Evolutionary conservation across 2,329 filamentous ascomycete species (phyloP).

Genomic region (Colletotrichum sp.): DNA sequence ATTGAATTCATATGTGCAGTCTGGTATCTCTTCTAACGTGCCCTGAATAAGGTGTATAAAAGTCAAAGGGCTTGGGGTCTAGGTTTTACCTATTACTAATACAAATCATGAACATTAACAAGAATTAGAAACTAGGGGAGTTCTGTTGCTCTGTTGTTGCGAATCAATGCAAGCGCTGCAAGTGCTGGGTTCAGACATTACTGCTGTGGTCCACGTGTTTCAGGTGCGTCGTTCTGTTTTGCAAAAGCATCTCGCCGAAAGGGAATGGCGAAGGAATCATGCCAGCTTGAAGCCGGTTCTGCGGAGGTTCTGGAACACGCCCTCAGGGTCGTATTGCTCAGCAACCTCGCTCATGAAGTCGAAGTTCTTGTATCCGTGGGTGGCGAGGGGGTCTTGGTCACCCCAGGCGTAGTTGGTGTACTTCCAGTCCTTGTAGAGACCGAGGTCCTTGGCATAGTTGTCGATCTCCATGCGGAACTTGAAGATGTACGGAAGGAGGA

Average conservation of each 20-base stretch:
- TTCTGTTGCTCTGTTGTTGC: neutral
- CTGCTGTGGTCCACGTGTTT: neutral
- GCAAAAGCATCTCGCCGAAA: neutral
- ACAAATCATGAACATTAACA: neutral
- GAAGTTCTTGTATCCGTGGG: constrained; percentile 42
- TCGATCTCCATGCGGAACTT: constrained; percentile 29
- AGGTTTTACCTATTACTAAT: neutral
- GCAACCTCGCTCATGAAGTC: constrained; percentile 31
- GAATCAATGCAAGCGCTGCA: neutral
- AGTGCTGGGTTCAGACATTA: neutral
- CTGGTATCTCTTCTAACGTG: neutral
- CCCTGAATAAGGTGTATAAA: neutral
- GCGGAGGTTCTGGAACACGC: constrained; percentile 37
- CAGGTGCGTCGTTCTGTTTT: neutral
- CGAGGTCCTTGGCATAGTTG: constrained; percentile 29
- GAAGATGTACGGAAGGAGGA: constrained; percentile 33
- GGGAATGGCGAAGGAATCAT: neutral
- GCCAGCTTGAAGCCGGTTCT: constrained; percentile 29
- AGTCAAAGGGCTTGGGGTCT: neutral
- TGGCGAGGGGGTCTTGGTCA: constrained; percentile 40
- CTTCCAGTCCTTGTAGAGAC: constrained; percentile 36
- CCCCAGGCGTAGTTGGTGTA: constrained; percentile 50
- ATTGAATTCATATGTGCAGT: neutral
- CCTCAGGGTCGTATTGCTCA: constrained; percentile 35
- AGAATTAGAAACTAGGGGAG: neutral